Conservation (phyloP, 768 basidiomycete genomes). For the Pholiota microspora region DNA sequence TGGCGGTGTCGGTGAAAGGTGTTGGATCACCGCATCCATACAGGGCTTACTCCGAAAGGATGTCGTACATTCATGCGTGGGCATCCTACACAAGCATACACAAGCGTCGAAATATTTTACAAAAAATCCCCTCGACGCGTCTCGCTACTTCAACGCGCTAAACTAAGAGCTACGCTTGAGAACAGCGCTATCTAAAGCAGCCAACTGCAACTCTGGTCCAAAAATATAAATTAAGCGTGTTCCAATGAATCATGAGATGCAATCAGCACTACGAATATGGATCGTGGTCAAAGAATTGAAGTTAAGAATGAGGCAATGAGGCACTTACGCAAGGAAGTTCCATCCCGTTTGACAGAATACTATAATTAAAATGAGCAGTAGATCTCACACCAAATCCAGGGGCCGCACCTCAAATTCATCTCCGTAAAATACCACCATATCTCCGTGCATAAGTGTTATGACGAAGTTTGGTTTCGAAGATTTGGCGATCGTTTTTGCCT, state of each 20-base stretch:
- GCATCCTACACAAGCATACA: conserved; percentile 5
- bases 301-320: conserved; percentile 7
- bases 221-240: conserved; percentile 8
- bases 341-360: conserved; percentile 44
- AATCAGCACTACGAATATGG: conserved; percentile 13
- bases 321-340: conserved; percentile 41
- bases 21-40: conserved; percentile 13
- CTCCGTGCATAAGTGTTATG: conserved; percentile 43
- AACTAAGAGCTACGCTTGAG: background rate
- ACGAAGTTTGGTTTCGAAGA: conserved; percentile 17
- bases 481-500: conserved; percentile 11
- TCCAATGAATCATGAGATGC: conserved; percentile 15
- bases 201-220: conserved; percentile 1
- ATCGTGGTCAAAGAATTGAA: conserved; percentile 2
- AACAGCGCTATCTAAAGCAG: conserved; percentile 7
- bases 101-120: background rate
- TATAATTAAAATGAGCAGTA: conserved; percentile 17
- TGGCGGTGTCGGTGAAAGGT: conserved; percentile 17
- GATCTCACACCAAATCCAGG: conserved; percentile 5
- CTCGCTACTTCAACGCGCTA: background rate
- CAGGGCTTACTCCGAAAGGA: conserved; percentile 21
- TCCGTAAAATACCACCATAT: conserved; percentile 37
- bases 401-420: conserved; percentile 39
- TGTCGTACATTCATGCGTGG: conserved; percentile 17
- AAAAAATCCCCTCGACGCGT: background rate